A percentile compares a stretch with the other conserved stretches of the same genome.
Evolutionary conservation across 805 yeast species (phyloP).

Genomic region (Kuraishia floccosa): DNA sequence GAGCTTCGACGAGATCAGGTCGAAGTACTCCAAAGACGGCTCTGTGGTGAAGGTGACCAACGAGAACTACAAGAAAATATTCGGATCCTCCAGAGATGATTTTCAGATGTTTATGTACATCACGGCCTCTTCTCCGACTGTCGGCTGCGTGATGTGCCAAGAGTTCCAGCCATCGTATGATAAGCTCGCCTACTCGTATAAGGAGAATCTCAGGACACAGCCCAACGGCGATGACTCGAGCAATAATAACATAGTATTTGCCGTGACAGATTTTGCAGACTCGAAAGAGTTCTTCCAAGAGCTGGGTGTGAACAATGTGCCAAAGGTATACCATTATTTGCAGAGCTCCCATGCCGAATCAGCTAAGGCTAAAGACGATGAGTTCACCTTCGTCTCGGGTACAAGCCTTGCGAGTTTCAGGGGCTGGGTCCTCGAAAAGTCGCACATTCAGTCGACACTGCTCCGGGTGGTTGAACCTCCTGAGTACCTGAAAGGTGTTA

Average conservation of each 20-base stretch:
- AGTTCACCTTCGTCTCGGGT: conserved; percentile 35
- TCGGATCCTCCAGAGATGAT: conserved; percentile 58
- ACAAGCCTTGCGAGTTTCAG: conserved; percentile 19
- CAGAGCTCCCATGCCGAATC: conserved; percentile 28
- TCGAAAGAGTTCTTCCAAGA: conserved; percentile 39
- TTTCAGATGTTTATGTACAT: conserved; percentile 53
- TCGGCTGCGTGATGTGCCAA: conserved; percentile 69
- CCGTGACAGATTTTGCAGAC: conserved; percentile 59
- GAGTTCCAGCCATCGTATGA: conserved; percentile 58
- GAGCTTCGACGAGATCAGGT: conserved; percentile 1
- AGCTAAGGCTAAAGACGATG: conserved; percentile 20
- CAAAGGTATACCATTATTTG: conserved; percentile 54
- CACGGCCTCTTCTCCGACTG: conserved; percentile 62
- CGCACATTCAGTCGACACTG: conserved; percentile 16
- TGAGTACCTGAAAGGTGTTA: conserved; percentile 25
- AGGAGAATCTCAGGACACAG: conserved; percentile 32
- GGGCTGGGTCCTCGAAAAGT: conserved; percentile 21
- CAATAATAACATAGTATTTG: conserved; percentile 43
- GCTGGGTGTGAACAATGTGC: conserved; percentile 59
- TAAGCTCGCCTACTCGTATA: conserved; percentile 49
- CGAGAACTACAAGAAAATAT: conserved; percentile 40
- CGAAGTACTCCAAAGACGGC: conserved; percentile 5
- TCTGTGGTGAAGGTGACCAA: conserved; percentile 40
- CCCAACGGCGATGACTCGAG: conserved; percentile 34
- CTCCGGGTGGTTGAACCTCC: conserved; percentile 27